Conservation (phyloP, 1,284 basidiomycete species). For the Irpex lacteus region DNA sequence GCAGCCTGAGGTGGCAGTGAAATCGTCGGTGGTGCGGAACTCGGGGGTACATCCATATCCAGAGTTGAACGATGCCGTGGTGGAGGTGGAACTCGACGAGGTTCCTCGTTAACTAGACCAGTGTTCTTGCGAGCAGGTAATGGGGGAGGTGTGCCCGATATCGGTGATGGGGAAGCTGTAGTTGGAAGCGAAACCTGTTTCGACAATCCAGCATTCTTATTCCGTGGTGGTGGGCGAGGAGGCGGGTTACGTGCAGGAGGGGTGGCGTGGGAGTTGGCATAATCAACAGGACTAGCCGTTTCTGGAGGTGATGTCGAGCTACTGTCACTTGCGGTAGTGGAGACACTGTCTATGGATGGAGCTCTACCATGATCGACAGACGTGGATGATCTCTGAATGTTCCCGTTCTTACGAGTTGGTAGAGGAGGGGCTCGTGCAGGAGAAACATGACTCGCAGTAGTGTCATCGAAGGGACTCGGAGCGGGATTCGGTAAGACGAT, state of each 20-base stretch:
- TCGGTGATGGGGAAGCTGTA: constrained; percentile 14
- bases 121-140: constrained; percentile 27
- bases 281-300: constrained; percentile 11
- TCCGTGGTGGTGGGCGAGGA: constrained; percentile 29
- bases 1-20: background rate
- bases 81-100: constrained; percentile 13
- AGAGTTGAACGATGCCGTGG: constrained; percentile 15
- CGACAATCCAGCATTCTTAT: constrained; percentile 14
- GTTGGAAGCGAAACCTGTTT: constrained; percentile 8
- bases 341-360: constrained; percentile 14
- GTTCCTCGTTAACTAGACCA: constrained; percentile 16
- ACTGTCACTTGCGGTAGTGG: constrained; percentile 2
- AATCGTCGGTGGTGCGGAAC: background rate
- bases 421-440: constrained; percentile 10
- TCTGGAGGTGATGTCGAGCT: constrained; percentile 13
- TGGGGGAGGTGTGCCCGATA: constrained; percentile 25
- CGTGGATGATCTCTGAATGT: background rate
- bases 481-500: background rate
- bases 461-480: constrained; percentile 3
- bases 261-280: constrained; percentile 8
- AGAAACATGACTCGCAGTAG: background rate
- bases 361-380: constrained; percentile 11
- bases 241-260: constrained; percentile 16
- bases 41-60: background rate
- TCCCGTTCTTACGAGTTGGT: constrained; percentile 7